Percentiles rank a stretch among this genome's conserved stretches.
These are phyloP conservation scores for Diaporthe ilicicola DNA, from an alignment of 2,329 filamentous ascomycete species.

Conservation along the genomic window DNA sequence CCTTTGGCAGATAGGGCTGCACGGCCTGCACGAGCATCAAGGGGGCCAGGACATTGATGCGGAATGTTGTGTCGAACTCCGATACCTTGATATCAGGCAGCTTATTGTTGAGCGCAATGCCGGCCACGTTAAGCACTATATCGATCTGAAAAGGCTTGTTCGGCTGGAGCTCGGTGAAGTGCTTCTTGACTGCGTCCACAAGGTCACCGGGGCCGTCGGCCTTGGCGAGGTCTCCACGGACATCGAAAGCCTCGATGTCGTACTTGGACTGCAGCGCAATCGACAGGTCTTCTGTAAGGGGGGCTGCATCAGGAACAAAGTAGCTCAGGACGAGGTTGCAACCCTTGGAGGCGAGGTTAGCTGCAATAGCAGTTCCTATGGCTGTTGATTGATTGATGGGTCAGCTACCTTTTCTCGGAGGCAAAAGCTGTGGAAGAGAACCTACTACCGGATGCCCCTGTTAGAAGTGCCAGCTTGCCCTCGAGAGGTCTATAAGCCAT, in stretches of 20 bases:
- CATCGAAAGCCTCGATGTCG: conserved; percentile 66
- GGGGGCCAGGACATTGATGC: conserved; percentile 84
- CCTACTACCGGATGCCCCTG: conserved; percentile 7
- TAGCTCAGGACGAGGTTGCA: conserved; percentile 76
- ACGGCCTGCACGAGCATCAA: conserved; percentile 80
- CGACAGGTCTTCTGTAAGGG: conserved; percentile 67
- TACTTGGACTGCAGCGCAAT: conserved; percentile 62
- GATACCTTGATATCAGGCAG: conserved; percentile 68
- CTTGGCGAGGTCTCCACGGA: conserved; percentile 77
- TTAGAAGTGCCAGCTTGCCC: background rate
- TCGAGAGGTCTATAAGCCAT: conserved; percentile 7
- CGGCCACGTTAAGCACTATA: conserved; percentile 89
- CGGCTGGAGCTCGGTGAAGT: conserved; percentile 54
- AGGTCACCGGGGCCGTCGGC: conserved; percentile 68
- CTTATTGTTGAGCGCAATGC: conserved; percentile 71
- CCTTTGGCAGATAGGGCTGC: conserved; percentile 72
- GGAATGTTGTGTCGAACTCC: conserved; percentile 77
- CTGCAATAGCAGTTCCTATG: conserved; percentile 71
- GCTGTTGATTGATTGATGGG: conserved; percentile 55
- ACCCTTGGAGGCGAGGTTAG: conserved; percentile 77
- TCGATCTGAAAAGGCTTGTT: conserved; percentile 72
- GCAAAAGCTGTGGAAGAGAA: background rate
- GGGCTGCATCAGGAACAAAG: conserved; percentile 56
- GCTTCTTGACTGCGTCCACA: conserved; percentile 64
- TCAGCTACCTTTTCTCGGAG: background rate